Conservation (phyloP, 352 stramenopile species). For the Phytopythium aichiense region DNA sequence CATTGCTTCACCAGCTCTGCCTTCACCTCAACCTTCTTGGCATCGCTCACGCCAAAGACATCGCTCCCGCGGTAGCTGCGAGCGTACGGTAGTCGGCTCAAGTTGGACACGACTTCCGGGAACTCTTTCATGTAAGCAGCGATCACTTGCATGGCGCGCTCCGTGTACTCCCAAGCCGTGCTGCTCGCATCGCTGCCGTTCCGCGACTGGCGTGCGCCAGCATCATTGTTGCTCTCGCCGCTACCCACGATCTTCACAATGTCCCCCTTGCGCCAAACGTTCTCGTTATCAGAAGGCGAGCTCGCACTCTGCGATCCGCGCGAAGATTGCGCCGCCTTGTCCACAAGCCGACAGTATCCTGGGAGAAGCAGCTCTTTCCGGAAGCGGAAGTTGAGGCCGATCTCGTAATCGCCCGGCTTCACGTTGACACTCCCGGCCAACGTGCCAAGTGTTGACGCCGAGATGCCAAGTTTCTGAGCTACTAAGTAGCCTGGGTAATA, state of each 20-base stretch:
- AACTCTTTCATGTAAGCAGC: slow-evolving; percentile 92
- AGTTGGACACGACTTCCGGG: slow-evolving; percentile 87
- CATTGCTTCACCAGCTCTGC: slow-evolving; percentile 88
- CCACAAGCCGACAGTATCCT: slow-evolving; percentile 88
- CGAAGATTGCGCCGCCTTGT: slow-evolving; percentile 13
- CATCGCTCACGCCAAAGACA: slow-evolving; percentile 80
- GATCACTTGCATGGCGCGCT: slow-evolving; percentile 93
- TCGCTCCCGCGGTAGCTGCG: slow-evolving; percentile 86
- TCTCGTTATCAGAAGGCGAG: slow-evolving; percentile 20
- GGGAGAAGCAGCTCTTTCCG: slow-evolving; percentile 87
- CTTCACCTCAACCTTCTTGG: slow-evolving; percentile 55
- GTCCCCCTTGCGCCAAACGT: slow-evolving; percentile 89
- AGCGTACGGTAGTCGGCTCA: slow-evolving; percentile 87
- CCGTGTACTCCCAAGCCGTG: slow-evolving; percentile 96
- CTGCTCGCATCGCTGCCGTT: slow-evolving; percentile 16
- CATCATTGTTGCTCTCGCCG: slow-evolving; percentile 23
- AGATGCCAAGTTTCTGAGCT: slow-evolving; percentile 90
- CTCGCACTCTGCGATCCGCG: slow-evolving; percentile 1
- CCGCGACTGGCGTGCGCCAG: slow-evolving; percentile 1
- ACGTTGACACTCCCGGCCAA: slow-evolving; percentile 93
- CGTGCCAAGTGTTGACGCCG: slow-evolving; percentile 88
- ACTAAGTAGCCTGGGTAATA: slow-evolving; percentile 73
- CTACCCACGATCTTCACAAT: slow-evolving; percentile 92
- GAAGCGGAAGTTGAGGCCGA: slow-evolving; percentile 79
- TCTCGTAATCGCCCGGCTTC: slow-evolving; percentile 90